Base-by-base conservation (phyloP, 2,329 filamentous ascomycete genomes). In the Botrytis fabae region DNA sequence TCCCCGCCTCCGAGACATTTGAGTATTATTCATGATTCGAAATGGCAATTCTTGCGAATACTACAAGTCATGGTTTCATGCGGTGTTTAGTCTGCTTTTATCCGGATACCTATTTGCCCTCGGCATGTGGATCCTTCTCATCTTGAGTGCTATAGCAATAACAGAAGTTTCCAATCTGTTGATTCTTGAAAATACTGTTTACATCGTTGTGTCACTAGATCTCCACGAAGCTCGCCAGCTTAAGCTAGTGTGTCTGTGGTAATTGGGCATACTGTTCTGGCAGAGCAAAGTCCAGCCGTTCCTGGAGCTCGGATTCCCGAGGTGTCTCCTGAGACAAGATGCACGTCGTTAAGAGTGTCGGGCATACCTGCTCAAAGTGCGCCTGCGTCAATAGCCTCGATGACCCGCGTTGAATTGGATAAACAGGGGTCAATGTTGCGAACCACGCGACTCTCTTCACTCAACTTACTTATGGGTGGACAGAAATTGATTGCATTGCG, bases 1-100 rank as follows among this genome's bases (percentile, higher is more conserved):
- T 20, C 1, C 16, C 7, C 65, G 28, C 2, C 25, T 20, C 48
- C 25, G 22, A 42, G 65, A 5, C 16, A 68, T 42, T 68, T 57
- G 9, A 25, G 14, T 42, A 42, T n/a, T 35, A 57, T 57, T 57
- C 54, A 57, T 57, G 35, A 28, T 9, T 22, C 8, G 16, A 48
- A n/a, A 12, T 38, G 20, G 46, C 7, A 68, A 57, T 68, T n/a
- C 35, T 68, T 68, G 65, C n/a, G 35, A 68, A 10, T n/a, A n/a
- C 40, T 57, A 42, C 48, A 40, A n/a, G 35, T 28, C n/a, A 42
- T 42, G 38, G 48, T 18, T 25, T 28, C 10, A 22, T 54, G 35
- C 25, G 48, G 32, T 9, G 4, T 42, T 32, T 38, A 42, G 25
- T 10, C 48, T 32, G 35, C 14, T 32, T 57, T 22, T n/a, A 4